phyloP scores from a whole-genome alignment of 257 asterid species.

The Nicotiana undulata region DNA sequence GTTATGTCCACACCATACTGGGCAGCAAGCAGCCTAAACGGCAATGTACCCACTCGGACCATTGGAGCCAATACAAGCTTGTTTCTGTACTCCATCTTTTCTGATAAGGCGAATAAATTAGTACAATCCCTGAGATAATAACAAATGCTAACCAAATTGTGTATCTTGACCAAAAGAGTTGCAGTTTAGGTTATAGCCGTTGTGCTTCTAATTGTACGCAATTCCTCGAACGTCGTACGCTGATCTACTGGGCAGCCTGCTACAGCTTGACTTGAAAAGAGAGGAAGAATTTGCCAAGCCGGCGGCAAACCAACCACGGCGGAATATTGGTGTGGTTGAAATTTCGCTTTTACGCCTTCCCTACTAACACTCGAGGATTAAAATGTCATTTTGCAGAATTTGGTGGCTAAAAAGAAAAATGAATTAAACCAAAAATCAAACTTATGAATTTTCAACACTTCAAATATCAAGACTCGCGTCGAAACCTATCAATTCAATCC shows the following conservation, averaged over 20 bases:
- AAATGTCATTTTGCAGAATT: background rate
- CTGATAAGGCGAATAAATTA: background rate
- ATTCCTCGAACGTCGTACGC: background rate
- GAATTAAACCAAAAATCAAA: conserved; percentile 25
- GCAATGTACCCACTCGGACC: conserved; percentile 92
- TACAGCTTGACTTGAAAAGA: background rate
- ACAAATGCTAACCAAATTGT: background rate
- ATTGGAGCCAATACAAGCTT: conserved; percentile 89
- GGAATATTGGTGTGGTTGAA: background rate
- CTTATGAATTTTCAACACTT: no score
- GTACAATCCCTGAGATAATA: background rate
- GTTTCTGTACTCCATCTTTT: conserved; percentile 51
- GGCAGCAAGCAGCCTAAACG: conserved; percentile 80
- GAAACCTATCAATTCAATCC: no score
- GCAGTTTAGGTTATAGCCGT: background rate
- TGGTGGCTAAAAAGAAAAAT: background rate
- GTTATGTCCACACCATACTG: conserved; percentile 85
- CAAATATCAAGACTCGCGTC: no score
- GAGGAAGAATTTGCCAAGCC: background rate
- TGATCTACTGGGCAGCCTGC: background rate
- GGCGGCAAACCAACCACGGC: background rate
- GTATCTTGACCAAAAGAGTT: background rate
- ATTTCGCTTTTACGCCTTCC: background rate
- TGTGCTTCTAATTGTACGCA: background rate
- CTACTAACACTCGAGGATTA: background rate